Evolutionary conservation across 345 rosid genomes (phyloP).

Genomic region (Populus pruinosa): DNA sequence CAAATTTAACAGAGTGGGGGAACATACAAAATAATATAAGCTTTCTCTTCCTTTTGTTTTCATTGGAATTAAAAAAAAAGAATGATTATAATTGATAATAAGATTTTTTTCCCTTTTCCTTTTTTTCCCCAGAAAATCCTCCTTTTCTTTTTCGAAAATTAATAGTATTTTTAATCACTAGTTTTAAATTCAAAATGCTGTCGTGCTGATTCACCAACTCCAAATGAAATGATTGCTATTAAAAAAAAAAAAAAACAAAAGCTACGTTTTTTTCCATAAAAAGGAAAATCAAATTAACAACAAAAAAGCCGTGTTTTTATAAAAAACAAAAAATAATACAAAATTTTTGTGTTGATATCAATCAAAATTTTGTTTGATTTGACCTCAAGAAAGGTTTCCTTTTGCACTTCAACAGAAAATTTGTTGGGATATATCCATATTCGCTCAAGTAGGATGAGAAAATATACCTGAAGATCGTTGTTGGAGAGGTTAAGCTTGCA

Average conservation of each 20-base stretch:
- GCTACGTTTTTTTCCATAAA: not conserved
- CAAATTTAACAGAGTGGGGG: not conserved
- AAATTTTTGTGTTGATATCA: not conserved
- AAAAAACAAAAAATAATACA: not conserved
- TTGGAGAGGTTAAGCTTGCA: slow-evolving; percentile 76
- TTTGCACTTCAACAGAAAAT: not conserved
- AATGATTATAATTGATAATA: not conserved
- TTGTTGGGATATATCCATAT: not conserved
- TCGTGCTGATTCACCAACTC: not conserved
- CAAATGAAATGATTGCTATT: not conserved
- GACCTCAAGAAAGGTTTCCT: not conserved
- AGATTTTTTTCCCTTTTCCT: not conserved
- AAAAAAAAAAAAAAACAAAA: not conserved
- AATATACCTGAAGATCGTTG: slow-evolving; percentile 71
- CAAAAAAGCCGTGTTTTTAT: not conserved
- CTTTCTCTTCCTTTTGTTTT: not conserved
- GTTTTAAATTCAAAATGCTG: not conserved
- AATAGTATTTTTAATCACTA: not conserved
- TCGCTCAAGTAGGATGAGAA: not conserved
- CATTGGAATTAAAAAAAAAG: not conserved
- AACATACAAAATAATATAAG: too few species aligned
- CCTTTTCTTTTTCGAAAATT: not conserved
- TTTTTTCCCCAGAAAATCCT: not conserved
- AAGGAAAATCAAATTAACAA: not conserved
- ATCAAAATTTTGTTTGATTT: not conserved